Evolutionary conservation across 768 basidiomycete species (phyloP), one percentile per base, ranked within the genome.

Genomic region (Gyrodon lividus): DNA sequence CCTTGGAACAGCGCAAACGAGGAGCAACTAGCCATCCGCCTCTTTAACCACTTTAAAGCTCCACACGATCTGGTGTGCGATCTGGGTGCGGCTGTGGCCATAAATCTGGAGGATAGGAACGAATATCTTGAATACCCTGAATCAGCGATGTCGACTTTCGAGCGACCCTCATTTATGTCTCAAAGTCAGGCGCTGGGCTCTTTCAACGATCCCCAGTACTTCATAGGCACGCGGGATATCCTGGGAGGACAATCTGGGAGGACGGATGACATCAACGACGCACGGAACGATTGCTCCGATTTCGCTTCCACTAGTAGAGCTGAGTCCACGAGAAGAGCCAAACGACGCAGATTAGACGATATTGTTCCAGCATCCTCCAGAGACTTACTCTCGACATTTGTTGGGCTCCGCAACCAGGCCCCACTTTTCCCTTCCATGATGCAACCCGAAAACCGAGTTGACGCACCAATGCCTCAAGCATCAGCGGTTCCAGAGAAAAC

Each of bases 291-390:
- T 37, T 3, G 2, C 35, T 6, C 40, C 5, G n/a, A 33, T 42
- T 28, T 34, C 35, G 26, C 23, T 34, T 46, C 50, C 6, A 33
- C 35, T 24, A 43, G 31, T 19, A 46, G 50, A 43, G 22, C 22
- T 40, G 54, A 54, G 17, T 43, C 50, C 10, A 16, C 40, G 24
- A 56, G 45, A 43, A 31, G 10, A 5, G 37, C 45, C 9, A 67
- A 67, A 49, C 66, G 66, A 23, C 59, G 59, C 46, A 67, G 54
- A 49, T 47, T 67, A n/a, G 55, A 68, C 37, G 42, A 56, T 35
- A 54, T 56, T 43, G 55, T 62, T 46, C 62, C 59, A 5, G 39
- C 57, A 38, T 61, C 66, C 38, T 57, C 66, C 24, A 59, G 46
- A 30, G 66, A 65, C 35, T 14, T 67, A 24, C 66, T 67, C 26